These are phyloP conservation scores for Chamaecyparis obtusa DNA, from an alignment of 75 land plant species.

Conservation along the genomic window DNA sequence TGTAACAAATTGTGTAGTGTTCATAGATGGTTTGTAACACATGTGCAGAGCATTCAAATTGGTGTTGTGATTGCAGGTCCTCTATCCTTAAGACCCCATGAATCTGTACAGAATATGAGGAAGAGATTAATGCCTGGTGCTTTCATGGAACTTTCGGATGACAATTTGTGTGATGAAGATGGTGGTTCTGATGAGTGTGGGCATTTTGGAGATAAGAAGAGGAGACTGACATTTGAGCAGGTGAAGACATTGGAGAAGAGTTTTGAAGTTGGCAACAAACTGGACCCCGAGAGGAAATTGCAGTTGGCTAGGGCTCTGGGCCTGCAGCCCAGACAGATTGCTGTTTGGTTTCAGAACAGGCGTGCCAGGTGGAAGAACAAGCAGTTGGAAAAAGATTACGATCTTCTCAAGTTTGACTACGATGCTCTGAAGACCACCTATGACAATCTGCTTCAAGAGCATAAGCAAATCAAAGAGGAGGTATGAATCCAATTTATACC, in stretches of 20 bases:
- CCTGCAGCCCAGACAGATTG: slow-evolving; percentile 32
- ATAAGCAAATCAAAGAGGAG: neutral
- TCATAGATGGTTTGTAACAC: too few relatives aligned
- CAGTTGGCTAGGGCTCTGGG: slow-evolving; percentile 28
- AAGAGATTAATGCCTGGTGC: neutral
- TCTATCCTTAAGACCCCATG: neutral
- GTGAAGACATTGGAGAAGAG: slow-evolving; percentile 3
- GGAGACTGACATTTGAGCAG: neutral
- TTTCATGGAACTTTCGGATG: neutral
- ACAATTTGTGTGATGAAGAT: neutral
- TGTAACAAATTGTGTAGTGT: neutral
- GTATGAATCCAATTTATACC: neutral
- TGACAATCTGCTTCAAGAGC: neutral
- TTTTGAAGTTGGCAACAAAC: slow-evolving; percentile 8
- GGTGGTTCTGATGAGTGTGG: neutral
- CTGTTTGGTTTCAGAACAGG: slow-evolving; percentile 44
- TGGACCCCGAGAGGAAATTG: slow-evolving; percentile 8
- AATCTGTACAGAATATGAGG: neutral
- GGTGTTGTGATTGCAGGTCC: neutral
- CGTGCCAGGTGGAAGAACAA: slow-evolving; percentile 22
- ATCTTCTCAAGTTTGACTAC: slow-evolving; percentile 24
- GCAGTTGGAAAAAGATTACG: slow-evolving; percentile 22
- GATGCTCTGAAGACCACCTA: neutral
- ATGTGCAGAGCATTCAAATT: neutral
- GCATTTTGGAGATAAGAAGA: slow-evolving; percentile 6